Percentiles rank a stretch among this genome's conserved stretches.
These are phyloP conservation scores for Gremmenia infestans DNA, from an alignment of 2,329 filamentous ascomycete species.

Conservation along the genomic window DNA sequence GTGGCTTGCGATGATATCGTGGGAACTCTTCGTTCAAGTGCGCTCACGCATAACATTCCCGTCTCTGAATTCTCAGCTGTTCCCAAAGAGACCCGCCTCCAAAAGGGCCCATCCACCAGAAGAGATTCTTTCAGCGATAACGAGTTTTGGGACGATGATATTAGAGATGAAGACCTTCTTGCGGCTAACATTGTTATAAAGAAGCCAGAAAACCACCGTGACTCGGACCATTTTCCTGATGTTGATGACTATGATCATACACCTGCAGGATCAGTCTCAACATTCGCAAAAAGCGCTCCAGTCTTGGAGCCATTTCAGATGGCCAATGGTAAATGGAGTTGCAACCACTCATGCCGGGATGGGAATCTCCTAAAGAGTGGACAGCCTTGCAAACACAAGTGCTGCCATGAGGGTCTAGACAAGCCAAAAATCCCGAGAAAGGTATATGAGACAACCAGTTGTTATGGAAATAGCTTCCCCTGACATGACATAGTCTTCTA, in stretches of 20 bases:
- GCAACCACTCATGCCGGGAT: conserved; percentile 61
- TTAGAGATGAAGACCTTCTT: conserved; percentile 41
- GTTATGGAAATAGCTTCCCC: neutral
- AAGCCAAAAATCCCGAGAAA: conserved; percentile 41
- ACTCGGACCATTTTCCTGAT: conserved; percentile 43
- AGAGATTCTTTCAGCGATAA: conserved; percentile 1
- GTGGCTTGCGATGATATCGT: conserved; percentile 84
- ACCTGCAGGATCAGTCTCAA: neutral
- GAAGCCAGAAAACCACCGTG: conserved; percentile 18
- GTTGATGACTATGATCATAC: conserved; percentile 50
- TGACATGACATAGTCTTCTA: neutral
- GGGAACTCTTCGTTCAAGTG: conserved; percentile 40
- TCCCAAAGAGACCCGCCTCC: neutral
- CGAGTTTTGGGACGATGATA: conserved; percentile 30
- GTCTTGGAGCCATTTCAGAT: conserved; percentile 45
- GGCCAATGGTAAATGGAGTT: conserved; percentile 67
- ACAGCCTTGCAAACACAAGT: conserved; percentile 61
- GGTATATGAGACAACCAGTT: conserved; percentile 1
- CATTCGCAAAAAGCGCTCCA: conserved; percentile 4
- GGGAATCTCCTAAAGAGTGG: conserved; percentile 35
- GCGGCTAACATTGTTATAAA: conserved; percentile 26
- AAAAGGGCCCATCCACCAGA: neutral
- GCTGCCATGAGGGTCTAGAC: conserved; percentile 66
- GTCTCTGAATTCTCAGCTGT: conserved; percentile 30
- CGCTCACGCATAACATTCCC: conserved; percentile 30